phyloP scores from a whole-genome alignment of 208 protist species.

The Tritrichomonas foetus region DNA sequence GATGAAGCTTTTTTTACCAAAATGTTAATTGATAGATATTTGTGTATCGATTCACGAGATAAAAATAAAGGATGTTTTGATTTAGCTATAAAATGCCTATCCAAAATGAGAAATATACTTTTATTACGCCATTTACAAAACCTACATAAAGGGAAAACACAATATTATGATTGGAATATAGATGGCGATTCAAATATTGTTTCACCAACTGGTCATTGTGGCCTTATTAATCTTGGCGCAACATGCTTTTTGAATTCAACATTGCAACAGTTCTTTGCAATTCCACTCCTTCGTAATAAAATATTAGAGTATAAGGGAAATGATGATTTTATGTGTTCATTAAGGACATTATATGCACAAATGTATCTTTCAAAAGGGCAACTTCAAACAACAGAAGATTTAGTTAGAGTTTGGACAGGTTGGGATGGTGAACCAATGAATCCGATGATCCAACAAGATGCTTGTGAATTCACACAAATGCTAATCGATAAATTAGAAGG shows the following conservation, averaged over 20 bases:
- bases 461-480: not conserved
- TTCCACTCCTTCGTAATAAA: not conserved
- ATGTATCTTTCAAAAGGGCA: not conserved
- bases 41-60: not conserved
- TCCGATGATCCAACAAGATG: conserved; percentile 14
- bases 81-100: not conserved
- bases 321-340: not conserved
- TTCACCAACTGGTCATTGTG: not conserved
- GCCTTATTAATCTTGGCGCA: not conserved
- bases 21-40: not conserved
- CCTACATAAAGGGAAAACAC: not conserved
- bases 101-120: not conserved
- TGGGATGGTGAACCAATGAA: conserved; percentile 38
- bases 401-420: not conserved
- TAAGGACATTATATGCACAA: not conserved
- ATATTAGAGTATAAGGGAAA: not conserved
- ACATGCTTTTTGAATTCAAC: conserved; percentile 29
- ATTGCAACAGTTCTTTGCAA: not conserved
- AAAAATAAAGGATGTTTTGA: not conserved
- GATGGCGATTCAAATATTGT: not conserved
- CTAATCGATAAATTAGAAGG: not conserved
- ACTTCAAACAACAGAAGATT: not conserved
- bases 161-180: not conserved
- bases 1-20: not conserved
- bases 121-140: not conserved